phyloP scores from a whole-genome alignment of 1,284 basidiomycete species.

The Tylopilus orsonianus region DNA sequence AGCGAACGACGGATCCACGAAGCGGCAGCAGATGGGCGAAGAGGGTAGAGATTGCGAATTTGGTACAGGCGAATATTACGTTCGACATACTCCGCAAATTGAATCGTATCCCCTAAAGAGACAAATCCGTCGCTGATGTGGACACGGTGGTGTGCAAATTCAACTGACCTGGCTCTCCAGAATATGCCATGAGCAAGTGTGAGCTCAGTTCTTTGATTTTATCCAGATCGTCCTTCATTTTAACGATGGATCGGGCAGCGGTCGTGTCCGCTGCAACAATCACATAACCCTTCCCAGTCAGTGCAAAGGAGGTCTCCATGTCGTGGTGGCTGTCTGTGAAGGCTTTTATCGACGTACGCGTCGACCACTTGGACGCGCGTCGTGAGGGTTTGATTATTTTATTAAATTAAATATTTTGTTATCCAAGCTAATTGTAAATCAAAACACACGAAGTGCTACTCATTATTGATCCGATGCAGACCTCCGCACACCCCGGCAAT shows the following conservation, averaged over 20 bases:
- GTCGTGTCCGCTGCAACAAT: conserved; percentile 91
- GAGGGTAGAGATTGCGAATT: conserved; percentile 89
- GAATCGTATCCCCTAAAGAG: conserved; percentile 84
- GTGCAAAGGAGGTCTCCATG: conserved; percentile 79
- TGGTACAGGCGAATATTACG: conserved; percentile 95
- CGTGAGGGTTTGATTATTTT: conserved; percentile 17
- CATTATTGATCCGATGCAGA: neutral
- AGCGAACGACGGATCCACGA: conserved; percentile 93
- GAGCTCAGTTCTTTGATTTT: conserved; percentile 93
- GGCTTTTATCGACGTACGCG: conserved; percentile 19
- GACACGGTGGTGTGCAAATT: neutral
- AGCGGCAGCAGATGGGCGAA: conserved; percentile 88
- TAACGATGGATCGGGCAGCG: conserved; percentile 88
- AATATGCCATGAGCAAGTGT: conserved; percentile 93
- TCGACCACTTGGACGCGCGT: conserved; percentile 31
- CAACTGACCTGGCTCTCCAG: conserved; percentile 85
- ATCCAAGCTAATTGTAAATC: neutral
- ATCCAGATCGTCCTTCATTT: conserved; percentile 97
- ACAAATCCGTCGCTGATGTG: neutral
- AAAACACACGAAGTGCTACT: neutral
- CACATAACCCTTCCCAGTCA: conserved; percentile 88
- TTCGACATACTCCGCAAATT: conserved; percentile 96
- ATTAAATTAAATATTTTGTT: conserved; percentile 16
- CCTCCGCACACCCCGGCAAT: neutral
- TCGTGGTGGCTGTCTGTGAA: conserved; percentile 16